Conservation (phyloP, 805 yeast species). For the Wickerhamiella sergipiensis region DNA sequence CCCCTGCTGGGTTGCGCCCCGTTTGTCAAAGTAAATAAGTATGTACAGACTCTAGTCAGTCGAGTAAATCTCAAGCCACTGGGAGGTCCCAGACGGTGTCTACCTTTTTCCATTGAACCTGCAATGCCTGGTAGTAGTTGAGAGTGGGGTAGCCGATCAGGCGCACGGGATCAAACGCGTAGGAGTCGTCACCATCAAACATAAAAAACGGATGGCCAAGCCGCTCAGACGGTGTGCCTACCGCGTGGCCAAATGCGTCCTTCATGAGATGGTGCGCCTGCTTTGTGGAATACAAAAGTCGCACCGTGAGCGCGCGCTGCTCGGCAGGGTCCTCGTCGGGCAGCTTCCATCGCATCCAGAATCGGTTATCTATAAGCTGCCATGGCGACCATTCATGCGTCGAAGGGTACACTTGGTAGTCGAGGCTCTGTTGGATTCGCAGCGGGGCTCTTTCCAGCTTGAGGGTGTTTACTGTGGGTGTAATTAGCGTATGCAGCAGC, state of each 20-base stretch:
- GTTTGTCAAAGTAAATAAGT: background rate
- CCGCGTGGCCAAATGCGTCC: background rate
- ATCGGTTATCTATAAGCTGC: slow-evolving; percentile 14
- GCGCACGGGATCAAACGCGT: background rate
- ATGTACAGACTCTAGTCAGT: too few relatives aligned
- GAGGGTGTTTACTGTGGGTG: background rate
- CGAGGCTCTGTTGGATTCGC: slow-evolving; percentile 3
- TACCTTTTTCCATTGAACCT: slow-evolving; percentile 6
- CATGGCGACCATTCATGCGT: slow-evolving; percentile 12
- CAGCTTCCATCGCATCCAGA: slow-evolving; percentile 15
- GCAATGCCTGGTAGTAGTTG: slow-evolving; percentile 3
- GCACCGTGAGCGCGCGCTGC: background rate
- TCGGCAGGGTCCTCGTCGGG: background rate
- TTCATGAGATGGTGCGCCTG: background rate
- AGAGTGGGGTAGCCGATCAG: slow-evolving; percentile 16
- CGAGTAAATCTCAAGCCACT: too few relatives aligned
- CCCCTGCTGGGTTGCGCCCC: background rate
- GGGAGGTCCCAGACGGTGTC: background rate
- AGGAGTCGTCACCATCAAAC: slow-evolving; percentile 7
- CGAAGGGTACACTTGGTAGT: slow-evolving; percentile 4
- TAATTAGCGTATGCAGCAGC: slow-evolving; percentile 5
- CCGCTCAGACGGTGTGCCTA: background rate
- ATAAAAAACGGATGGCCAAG: slow-evolving; percentile 12
- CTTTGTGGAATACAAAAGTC: background rate
- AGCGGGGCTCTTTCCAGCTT: slow-evolving; percentile 5